These are phyloP conservation scores for Aspergillus pseudotamarii DNA, from an alignment of 2,329 filamentous ascomycete genomes.

Conservation along the genomic window DNA sequence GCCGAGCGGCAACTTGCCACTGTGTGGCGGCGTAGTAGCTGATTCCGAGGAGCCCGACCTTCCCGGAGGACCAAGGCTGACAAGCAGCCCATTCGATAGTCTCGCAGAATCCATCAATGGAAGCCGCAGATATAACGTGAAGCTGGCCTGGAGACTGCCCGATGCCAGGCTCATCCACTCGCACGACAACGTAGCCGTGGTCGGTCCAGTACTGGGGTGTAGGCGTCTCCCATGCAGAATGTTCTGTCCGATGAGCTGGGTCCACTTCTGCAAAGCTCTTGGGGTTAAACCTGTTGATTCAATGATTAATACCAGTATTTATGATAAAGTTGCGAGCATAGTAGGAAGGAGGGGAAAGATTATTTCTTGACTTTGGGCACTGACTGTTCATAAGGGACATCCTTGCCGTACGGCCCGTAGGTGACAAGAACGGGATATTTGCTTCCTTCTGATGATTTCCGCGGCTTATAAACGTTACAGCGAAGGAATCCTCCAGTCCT, in stretches of 20 bases:
- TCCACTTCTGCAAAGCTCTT: constrained; percentile 43
- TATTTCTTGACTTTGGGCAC: not conserved
- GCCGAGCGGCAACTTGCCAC: not conserved
- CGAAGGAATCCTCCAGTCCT: no score
- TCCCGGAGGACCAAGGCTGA: not conserved
- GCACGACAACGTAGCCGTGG: constrained; percentile 56
- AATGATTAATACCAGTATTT: no score
- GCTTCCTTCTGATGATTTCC: not conserved
- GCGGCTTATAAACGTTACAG: not conserved
- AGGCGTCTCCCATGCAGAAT: constrained; percentile 62
- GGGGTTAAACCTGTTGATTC: no score
- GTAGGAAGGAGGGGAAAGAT: no score
- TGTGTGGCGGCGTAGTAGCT: not conserved
- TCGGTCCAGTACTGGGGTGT: constrained; percentile 58
- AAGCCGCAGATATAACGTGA: not conserved
- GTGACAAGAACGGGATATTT: constrained; percentile 63
- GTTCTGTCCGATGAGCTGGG: constrained; percentile 51
- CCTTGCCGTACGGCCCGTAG: constrained; percentile 73
- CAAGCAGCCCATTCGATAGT: not conserved
- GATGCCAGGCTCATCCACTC: constrained; percentile 53
- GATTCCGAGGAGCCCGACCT: not conserved
- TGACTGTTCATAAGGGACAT: constrained; percentile 59
- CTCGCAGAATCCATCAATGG: not conserved
- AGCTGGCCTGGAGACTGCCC: not conserved
- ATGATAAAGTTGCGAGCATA: no score